Conservation (phyloP, 305 asterid species). For the Plantago rigida region DNA sequence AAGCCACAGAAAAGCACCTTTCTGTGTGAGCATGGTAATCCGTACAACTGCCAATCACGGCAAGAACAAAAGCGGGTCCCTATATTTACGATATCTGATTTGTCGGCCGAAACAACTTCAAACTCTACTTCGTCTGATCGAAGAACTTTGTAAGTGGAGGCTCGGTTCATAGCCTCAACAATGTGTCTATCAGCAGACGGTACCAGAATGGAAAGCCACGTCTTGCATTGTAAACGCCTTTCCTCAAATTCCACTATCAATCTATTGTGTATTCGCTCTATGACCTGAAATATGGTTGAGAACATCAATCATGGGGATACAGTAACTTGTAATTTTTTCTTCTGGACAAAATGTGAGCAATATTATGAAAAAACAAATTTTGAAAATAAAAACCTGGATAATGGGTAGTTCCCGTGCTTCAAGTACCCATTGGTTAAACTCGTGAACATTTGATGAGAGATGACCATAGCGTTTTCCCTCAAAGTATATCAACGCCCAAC, state of each 20-base stretch:
- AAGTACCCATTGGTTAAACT: conserved; percentile 53
- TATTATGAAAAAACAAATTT: too few relatives aligned
- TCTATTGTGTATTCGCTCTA: conserved; percentile 48
- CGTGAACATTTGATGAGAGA: conserved; percentile 52
- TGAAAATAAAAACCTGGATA: conserved; percentile 27
- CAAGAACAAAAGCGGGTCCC: conserved; percentile 50
- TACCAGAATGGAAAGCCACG: conserved; percentile 52
- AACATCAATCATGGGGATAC: background rate
- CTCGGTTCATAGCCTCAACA: conserved; percentile 37
- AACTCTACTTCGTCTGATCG: conserved; percentile 66
- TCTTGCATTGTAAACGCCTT: conserved; percentile 35
- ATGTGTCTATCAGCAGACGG: conserved; percentile 58
- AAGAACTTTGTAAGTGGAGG: conserved; percentile 53
- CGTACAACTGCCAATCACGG: conserved; percentile 58
- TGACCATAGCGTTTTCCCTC: conserved; percentile 53
- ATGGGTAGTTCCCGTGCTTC: conserved; percentile 68
- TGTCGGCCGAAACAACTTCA: conserved; percentile 52
- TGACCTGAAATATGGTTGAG: conserved; percentile 53
- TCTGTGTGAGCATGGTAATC: conserved; percentile 62
- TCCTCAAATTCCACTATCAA: conserved; percentile 43
- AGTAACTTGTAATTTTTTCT: too few relatives aligned
- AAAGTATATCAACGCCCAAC: conserved; percentile 53
- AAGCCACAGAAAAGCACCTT: conserved; percentile 41
- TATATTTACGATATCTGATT: conserved; percentile 59
- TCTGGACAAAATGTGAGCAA: too few relatives aligned